These are phyloP conservation scores for Tetragonia tetragonoides DNA, from an alignment of 148 eudicot genomes.

Conservation along the genomic window DNA sequence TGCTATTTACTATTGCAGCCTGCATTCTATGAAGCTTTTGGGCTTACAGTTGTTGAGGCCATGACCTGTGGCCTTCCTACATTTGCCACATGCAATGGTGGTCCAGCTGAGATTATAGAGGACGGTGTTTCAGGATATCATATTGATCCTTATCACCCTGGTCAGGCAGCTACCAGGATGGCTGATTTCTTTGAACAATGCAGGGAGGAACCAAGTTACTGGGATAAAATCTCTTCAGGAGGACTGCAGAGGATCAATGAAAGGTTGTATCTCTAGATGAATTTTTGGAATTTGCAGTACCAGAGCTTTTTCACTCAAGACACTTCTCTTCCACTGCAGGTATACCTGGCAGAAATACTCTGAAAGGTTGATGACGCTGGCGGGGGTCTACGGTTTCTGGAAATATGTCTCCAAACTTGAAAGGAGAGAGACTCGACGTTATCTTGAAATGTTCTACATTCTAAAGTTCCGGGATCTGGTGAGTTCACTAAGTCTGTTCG, in stretches of 20 bases:
- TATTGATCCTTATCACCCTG: constrained; percentile 94
- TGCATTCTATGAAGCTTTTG: constrained; percentile 97
- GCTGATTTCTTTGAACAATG: constrained; percentile 55
- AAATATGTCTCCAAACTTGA: constrained; percentile 91
- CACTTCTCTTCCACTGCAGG: constrained; percentile 37
- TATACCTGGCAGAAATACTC: constrained; percentile 97
- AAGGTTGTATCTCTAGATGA: constrained; percentile 43
- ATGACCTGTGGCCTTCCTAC: constrained; percentile 97
- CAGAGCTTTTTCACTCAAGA: background rate
- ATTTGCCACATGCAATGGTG: constrained; percentile 97
- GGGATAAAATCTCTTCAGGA: constrained; percentile 62
- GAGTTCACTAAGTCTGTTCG: constrained; percentile 19
- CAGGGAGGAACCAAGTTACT: constrained; percentile 57
- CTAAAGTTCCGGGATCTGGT: constrained; percentile 88
- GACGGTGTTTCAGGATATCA: constrained; percentile 87
- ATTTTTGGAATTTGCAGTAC: background rate
- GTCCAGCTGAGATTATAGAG: constrained; percentile 91
- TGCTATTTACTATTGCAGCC: constrained; percentile 46
- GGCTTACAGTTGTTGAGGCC: constrained; percentile 97
- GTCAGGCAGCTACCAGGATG: constrained; percentile 56
- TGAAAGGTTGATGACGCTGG: constrained; percentile 88
- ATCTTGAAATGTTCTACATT: constrained; percentile 98
- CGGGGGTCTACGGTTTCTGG: constrained; percentile 99
- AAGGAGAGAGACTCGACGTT: constrained; percentile 88
- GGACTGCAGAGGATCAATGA: constrained; percentile 73